phyloP scores from a whole-genome alignment of 805 yeast genomes.

The Yamadazyma laniorum region DNA sequence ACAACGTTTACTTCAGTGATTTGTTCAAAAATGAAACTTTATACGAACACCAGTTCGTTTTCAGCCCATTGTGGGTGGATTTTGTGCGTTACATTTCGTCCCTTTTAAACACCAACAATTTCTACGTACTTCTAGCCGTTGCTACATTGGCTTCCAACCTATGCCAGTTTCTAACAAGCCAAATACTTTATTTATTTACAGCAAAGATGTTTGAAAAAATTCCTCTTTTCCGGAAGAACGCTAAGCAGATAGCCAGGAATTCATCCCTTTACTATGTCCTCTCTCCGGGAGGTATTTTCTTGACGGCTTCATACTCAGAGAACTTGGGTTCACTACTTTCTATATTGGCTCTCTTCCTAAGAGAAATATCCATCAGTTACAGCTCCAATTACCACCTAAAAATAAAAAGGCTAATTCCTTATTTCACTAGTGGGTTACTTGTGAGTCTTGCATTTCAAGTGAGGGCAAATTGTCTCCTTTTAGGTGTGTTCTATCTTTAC shows the following conservation, averaged over 20 bases:
- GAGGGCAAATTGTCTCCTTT: slow-evolving; percentile 72
- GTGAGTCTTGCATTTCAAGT: slow-evolving; percentile 60
- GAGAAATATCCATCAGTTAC: slow-evolving; percentile 34
- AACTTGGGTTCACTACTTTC: slow-evolving; percentile 61
- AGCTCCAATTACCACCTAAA: slow-evolving; percentile 4
- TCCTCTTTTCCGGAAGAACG: slow-evolving; percentile 17
- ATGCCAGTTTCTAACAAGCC: slow-evolving; percentile 48
- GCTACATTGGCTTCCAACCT: slow-evolving; percentile 52
- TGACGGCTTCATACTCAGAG: slow-evolving; percentile 75
- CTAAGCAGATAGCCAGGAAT: slow-evolving; percentile 21
- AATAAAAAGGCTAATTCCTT: slow-evolving; percentile 15
- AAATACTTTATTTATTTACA: slow-evolving; percentile 53
- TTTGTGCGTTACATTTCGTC: slow-evolving; percentile 29
- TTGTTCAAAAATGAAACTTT: slow-evolving; percentile 47
- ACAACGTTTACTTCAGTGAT: slow-evolving; percentile 71
- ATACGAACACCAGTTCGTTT: slow-evolving; percentile 92
- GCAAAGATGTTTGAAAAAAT: slow-evolving; percentile 21
- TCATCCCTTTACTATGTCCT: slow-evolving; percentile 49
- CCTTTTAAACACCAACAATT: slow-evolving; percentile 20
- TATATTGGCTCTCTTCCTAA: slow-evolving; percentile 52
- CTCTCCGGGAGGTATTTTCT: slow-evolving; percentile 81
- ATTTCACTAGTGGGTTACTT: slow-evolving; percentile 50
- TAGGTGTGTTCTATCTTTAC: slow-evolving; percentile 64
- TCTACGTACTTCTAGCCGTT: slow-evolving; percentile 45
- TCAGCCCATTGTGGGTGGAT: slow-evolving; percentile 74